phyloP scores from a whole-genome alignment of 2,329 filamentous ascomycete species.

The Xylaria sp. region DNA sequence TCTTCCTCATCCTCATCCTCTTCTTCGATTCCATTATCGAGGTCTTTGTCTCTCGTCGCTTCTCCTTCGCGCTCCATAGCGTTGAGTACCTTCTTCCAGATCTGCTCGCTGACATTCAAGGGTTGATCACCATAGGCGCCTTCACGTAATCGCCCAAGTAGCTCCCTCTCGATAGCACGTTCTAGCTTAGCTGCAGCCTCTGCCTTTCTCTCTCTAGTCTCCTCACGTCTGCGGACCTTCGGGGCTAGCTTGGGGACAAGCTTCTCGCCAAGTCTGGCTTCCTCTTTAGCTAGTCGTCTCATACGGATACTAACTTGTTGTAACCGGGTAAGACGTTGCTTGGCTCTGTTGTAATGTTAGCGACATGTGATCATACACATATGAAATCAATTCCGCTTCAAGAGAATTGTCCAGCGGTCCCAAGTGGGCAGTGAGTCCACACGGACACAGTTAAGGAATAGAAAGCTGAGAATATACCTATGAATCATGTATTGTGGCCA shows the following conservation, averaged over 20 bases:
- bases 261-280: conserved; percentile 87
- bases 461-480: conserved; percentile 22
- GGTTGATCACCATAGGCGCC: conserved; percentile 95
- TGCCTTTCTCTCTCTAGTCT: conserved; percentile 78
- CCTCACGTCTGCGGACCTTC: conserved; percentile 83
- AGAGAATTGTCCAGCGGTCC: background rate
- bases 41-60: conserved; percentile 82
- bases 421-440: too few relatives aligned
- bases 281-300: conserved; percentile 85
- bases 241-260: conserved; percentile 89
- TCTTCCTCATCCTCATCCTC: conserved; percentile 73
- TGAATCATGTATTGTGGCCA: conserved; percentile 81
- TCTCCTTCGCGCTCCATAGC: conserved; percentile 89
- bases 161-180: conserved; percentile 91
- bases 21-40: conserved; percentile 86
- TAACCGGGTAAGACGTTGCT: conserved; percentile 78
- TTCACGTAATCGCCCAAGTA: conserved; percentile 89
- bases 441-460: background rate
- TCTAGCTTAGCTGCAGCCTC: conserved; percentile 92
- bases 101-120: conserved; percentile 90
- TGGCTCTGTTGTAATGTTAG: conserved; percentile 72
- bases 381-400: background rate
- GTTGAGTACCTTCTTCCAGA: conserved; percentile 97
- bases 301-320: conserved; percentile 89
- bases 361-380: conserved; percentile 50